These are phyloP conservation scores for Nephelium lappaceum DNA, from an alignment of 345 rosid species.

Conservation along the genomic window DNA sequence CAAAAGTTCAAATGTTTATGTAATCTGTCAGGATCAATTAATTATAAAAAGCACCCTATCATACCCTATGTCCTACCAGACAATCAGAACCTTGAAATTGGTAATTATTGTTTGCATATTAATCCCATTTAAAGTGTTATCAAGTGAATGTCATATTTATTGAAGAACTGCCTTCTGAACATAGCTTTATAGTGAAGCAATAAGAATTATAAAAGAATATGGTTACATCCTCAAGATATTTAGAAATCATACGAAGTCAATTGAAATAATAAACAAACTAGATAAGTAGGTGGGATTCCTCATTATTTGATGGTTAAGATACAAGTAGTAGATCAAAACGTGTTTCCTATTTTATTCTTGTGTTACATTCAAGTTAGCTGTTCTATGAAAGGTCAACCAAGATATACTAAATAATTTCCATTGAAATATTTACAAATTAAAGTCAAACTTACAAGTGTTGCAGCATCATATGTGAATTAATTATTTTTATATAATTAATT, in stretches of 20 bases:
- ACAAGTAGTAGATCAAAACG: slow-evolving; percentile 1
- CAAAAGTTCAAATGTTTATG: not conserved
- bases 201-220: not conserved
- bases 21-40: not conserved
- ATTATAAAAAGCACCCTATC: not conserved
- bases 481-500: too few relatives aligned
- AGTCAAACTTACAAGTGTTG: slow-evolving; percentile 6
- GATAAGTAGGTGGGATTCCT: slow-evolving; percentile 17
- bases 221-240: not conserved
- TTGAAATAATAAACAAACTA: not conserved
- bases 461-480: not conserved
- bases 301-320: not conserved
- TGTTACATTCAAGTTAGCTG: slow-evolving; percentile 12
- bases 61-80: not conserved
- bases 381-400: slow-evolving; percentile 28
- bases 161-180: not conserved
- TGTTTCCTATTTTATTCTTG: not conserved
- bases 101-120: not conserved
- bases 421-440: slow-evolving; percentile 4
- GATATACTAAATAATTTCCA: slow-evolving; percentile 7
- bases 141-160: not conserved
- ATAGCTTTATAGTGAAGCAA: not conserved
- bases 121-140: not conserved
- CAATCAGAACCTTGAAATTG: not conserved
- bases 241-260: slow-evolving; percentile 8